These are phyloP conservation scores for Penicillium sp. DNA, from an alignment of 2,329 filamentous ascomycete genomes.

Conservation along the genomic window DNA sequence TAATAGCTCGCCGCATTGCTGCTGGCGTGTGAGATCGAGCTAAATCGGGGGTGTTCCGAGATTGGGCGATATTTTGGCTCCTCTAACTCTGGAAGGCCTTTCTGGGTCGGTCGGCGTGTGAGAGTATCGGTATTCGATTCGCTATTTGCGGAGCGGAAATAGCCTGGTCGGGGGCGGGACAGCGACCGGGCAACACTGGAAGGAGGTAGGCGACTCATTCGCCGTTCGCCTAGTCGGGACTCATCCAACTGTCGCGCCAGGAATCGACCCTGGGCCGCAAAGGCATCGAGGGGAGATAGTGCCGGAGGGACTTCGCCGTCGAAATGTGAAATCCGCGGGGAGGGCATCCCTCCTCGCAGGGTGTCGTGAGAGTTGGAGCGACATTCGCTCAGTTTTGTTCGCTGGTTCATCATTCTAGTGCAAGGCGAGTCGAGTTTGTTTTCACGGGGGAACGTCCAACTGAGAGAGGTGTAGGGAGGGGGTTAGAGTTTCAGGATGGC, in stretches of 20 bases:
- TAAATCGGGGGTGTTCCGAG: conserved; percentile 75
- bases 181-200: conserved; percentile 80
- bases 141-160: conserved; percentile 75
- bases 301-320: conserved; percentile 79
- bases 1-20: conserved; percentile 31
- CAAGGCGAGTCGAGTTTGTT: not conserved
- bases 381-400: conserved; percentile 61
- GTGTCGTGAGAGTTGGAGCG: conserved; percentile 59
- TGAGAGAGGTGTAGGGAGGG: conserved; percentile 3
- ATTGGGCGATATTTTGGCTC: conserved; percentile 59
- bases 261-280: conserved; percentile 85
- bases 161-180: conserved; percentile 73
- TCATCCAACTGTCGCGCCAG: conserved; percentile 86
- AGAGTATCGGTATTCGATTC: conserved; percentile 33
- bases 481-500: not conserved
- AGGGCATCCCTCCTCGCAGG: conserved; percentile 60
- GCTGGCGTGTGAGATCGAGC: conserved; percentile 52
- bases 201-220: conserved; percentile 83
- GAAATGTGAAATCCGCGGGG: conserved; percentile 70
- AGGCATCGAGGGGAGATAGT: conserved; percentile 90
- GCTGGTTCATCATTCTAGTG: conserved; percentile 25
- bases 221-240: conserved; percentile 68
- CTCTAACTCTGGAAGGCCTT: conserved; percentile 39
- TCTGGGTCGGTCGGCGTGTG: conserved; percentile 41
- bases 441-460: conserved; percentile 36